phyloP scores from a whole-genome alignment of 1,284 basidiomycete genomes.

The Ceratobasidium theobromae region DNA sequence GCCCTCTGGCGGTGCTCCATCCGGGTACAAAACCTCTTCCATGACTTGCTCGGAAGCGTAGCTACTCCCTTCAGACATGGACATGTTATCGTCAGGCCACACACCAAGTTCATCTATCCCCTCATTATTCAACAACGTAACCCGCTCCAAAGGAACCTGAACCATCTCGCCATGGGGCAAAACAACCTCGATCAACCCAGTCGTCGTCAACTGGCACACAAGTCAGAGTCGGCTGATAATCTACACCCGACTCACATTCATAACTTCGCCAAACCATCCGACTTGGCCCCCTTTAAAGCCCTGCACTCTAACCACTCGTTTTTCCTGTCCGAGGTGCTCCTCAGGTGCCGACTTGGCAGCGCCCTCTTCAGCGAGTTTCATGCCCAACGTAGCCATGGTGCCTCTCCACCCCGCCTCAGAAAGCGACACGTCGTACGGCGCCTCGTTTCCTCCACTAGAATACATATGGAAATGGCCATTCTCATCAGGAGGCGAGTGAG shows the following conservation, averaged over 20 bases:
- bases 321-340: constrained; percentile 18
- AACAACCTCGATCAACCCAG: constrained; percentile 67
- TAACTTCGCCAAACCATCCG: constrained; percentile 78
- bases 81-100: constrained; percentile 54
- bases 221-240: constrained; percentile 4
- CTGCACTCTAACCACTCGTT: constrained; percentile 41
- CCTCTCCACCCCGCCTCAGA: constrained; percentile 59
- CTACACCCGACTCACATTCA: constrained; percentile 53
- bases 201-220: constrained; percentile 58
- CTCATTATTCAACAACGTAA: constrained; percentile 68
- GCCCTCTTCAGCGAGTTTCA: constrained; percentile 55
- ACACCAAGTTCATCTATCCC: constrained; percentile 73
- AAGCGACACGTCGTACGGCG: constrained; percentile 11
- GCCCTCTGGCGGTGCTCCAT: constrained; percentile 31
- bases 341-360: constrained; percentile 34
- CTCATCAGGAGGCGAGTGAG: background rate
- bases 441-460: background rate
- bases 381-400: constrained; percentile 65
- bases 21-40: constrained; percentile 25
- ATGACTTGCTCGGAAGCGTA: constrained; percentile 8
- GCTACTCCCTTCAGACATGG: constrained; percentile 3
- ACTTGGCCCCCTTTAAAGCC: constrained; percentile 48
- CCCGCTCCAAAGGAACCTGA: constrained; percentile 59
- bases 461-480: background rate
- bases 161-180: constrained; percentile 55